Evolutionary conservation across 768 basidiomycete genomes (phyloP), one percentile per base, ranked within the genome.

Genomic region (Lentinula edodes): DNA sequence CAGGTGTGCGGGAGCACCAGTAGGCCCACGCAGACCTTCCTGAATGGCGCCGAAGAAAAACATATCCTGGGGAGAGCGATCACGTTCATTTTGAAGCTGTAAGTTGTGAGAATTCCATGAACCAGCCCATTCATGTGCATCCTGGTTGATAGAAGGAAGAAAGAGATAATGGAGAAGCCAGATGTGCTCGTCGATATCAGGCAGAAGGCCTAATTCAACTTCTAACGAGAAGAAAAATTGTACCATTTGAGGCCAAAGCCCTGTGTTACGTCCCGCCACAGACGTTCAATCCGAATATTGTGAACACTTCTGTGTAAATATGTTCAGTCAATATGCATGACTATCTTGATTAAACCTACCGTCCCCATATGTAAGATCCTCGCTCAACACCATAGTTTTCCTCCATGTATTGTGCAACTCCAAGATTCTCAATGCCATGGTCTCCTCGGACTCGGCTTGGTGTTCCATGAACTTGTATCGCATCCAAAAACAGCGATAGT

Each of bases 91-190:
- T 12, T 34, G 35, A 32, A 63, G 18, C 5, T n/a, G 13, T 20
- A 66, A 34, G 5, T 53, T 56, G 52, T 75, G 73, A 8, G 61
- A 18, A 43, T 74, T 75, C 74, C 73, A 75, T 0, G 66, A 20
- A 9, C 65, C 57, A 0, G 66, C 67, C 70, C 72, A 76, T 4
- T 69, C 66, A 3, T 36, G 51, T 20, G 67, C 66, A 57, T 76
- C 70, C 1, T 50, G 32, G 35, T 72, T 67, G 41, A 73, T 57
- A 0, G 60, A 28, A 0, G 20, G 5, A 5, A 74, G 66, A 46
- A 74, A 75, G 5, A 74, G 66, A 48, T 64, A 58, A 42, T 71
- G 71, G 12, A 73, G 63, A 5, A 73, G 61, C 70, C 71, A 75
- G 16, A 72, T 70, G 56, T 71, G 71, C 16, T 50, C 43, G 5